Conservation (phyloP, 305 asterid species). For the Stenogyne calaminthoides region DNA sequence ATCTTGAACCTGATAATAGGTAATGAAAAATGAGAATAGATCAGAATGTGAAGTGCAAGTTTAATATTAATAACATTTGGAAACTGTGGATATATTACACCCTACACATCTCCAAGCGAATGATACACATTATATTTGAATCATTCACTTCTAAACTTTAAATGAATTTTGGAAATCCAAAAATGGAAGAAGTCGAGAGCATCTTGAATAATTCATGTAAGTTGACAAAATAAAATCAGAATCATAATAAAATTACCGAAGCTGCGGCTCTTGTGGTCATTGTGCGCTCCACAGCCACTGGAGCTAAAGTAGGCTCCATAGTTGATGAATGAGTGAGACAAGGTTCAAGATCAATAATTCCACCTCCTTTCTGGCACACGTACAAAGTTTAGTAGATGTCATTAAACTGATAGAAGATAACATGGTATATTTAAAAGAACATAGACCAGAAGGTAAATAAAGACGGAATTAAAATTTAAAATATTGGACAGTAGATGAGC, state of each 20-base stretch:
- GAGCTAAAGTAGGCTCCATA: constrained; percentile 98
- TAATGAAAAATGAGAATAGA: constrained; percentile 9
- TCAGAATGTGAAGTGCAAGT: neutral
- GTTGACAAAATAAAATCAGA: constrained; percentile 15
- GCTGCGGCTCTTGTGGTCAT: constrained; percentile 99
- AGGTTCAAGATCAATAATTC: constrained; percentile 84
- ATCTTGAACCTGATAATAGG: constrained; percentile 12
- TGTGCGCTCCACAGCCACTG: constrained; percentile 94
- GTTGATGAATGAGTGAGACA: constrained; percentile 93
- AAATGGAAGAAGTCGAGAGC: neutral
- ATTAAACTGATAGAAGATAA: constrained; percentile 11
- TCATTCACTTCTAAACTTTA: neutral
- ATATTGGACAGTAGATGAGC: constrained; percentile 11
- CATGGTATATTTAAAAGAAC: constrained; percentile 16
- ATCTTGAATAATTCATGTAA: constrained; percentile 7
- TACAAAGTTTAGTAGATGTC: constrained; percentile 20
- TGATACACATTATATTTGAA: neutral
- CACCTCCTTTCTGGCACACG: constrained; percentile 82
- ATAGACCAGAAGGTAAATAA: constrained; percentile 6
- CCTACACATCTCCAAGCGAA: neutral
- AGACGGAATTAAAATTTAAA: neutral
- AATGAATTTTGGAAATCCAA: neutral
- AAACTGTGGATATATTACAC: neutral
- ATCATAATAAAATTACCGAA: constrained; percentile 64
- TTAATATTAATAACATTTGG: neutral